Percentiles rank a stretch among this genome's conserved stretches.
These are phyloP conservation scores for Cryptosporidium felis DNA, from an alignment of 169 alveolate species.

Conservation along the genomic window DNA sequence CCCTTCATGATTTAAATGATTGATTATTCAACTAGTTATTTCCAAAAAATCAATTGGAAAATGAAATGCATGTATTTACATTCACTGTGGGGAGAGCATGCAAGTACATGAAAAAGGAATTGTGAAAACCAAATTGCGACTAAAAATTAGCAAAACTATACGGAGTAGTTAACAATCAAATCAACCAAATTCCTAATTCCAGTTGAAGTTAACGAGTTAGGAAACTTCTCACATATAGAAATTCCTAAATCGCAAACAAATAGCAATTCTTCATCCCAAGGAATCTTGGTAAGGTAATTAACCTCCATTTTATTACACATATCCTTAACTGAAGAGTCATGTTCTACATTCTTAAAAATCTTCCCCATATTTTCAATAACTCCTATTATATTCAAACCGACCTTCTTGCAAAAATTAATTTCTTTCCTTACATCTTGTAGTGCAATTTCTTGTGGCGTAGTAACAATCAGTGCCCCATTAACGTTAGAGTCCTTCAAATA, in stretches of 20 bases:
- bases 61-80: conserved; percentile 38
- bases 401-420: conserved; percentile 87
- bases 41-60: not conserved
- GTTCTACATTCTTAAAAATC: conserved; percentile 45
- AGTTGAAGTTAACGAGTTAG: conserved; percentile 68
- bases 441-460: conserved; percentile 92
- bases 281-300: conserved; percentile 77
- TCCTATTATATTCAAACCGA: conserved; percentile 87
- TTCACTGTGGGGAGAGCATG: conserved; percentile 10
- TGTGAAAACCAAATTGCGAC: not conserved
- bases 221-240: conserved; percentile 72
- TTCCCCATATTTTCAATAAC: conserved; percentile 96
- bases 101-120: not conserved
- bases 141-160: not conserved
- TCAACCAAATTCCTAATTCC: conserved; percentile 63
- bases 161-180: not conserved
- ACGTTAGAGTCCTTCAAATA: conserved; percentile 87
- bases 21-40: not conserved
- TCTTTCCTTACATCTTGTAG: conserved; percentile 92
- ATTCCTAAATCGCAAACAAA: conserved; percentile 78
- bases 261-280: conserved; percentile 77
- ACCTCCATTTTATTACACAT: conserved; percentile 81
- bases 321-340: conserved; percentile 45
- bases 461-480: conserved; percentile 78
- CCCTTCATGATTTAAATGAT: not conserved